A percentile compares a stretch with the other conserved stretches of the same genome.
Conservation (phyloP, 495 filamentous ascomycete species). For the Talaromyces stipitatus region DNA sequence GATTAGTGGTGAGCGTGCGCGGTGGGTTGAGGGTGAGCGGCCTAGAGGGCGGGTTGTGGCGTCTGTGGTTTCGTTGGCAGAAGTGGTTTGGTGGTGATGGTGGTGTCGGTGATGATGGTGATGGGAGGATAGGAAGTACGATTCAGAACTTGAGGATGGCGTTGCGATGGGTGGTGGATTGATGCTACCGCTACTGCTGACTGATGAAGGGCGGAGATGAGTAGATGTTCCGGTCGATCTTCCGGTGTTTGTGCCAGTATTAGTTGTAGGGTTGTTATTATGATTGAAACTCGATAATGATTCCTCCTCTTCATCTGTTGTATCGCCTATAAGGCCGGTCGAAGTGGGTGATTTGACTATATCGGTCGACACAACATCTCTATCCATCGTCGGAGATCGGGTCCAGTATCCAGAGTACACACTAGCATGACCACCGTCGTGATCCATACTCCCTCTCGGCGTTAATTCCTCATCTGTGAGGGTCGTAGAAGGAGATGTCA, state of each 20-base stretch:
- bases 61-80: slow-evolving; percentile 8
- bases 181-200: slow-evolving; percentile 11
- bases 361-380: not conserved
- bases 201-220: slow-evolving; percentile 14
- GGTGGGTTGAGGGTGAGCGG: slow-evolving; percentile 24
- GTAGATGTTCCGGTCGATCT: slow-evolving; percentile 16
- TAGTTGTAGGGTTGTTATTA: slow-evolving; percentile 12
- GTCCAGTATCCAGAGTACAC: not conserved
- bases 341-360: slow-evolving; percentile 17
- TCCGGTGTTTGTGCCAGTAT: not conserved
- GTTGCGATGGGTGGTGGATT: slow-evolving; percentile 29
- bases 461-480: slow-evolving; percentile 11
- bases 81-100: slow-evolving; percentile 10
- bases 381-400: not conserved
- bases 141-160: slow-evolving; percentile 55
- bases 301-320: slow-evolving; percentile 74
- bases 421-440: slow-evolving; percentile 2
- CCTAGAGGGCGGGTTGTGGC: not conserved
- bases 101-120: slow-evolving; percentile 15
- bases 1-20: slow-evolving; percentile 55
- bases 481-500: not conserved
- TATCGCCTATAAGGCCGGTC: slow-evolving; percentile 26
- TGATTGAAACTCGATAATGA: slow-evolving; percentile 41
- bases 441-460: slow-evolving; percentile 13
- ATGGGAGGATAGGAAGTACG: slow-evolving; percentile 48